Evolutionary conservation across 352 stramenopile genomes (phyloP).

Genomic region (Phytophthora lateralis): DNA sequence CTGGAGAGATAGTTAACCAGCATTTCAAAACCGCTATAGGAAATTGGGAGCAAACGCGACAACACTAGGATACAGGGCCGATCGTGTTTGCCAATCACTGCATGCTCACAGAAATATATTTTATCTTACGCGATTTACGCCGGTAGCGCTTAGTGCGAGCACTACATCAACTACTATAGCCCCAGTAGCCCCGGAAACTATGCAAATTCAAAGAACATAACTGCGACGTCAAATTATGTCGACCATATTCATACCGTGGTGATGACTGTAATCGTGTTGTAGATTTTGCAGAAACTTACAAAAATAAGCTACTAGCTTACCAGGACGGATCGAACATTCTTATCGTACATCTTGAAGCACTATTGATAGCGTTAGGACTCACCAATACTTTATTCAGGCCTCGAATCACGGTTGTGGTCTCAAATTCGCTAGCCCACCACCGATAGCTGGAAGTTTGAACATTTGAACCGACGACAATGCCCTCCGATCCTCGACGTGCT

Average conservation of each 20-base stretch:
- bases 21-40: too few relatives aligned
- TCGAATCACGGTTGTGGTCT: background rate
- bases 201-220: too few relatives aligned
- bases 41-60: too few relatives aligned
- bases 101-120: too few relatives aligned
- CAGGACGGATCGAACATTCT: background rate
- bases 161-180: background rate
- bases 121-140: too few relatives aligned
- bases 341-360: background rate
- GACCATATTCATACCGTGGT: background rate
- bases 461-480: constrained; percentile 12
- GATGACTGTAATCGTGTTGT: too few relatives aligned
- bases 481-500: constrained; percentile 9
- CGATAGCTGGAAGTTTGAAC: background rate
- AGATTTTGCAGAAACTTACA: background rate
- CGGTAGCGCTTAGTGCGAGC: too few relatives aligned
- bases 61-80: too few relatives aligned
- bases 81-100: too few relatives aligned
- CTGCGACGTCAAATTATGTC: background rate
- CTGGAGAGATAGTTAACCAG: too few relatives aligned
- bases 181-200: too few relatives aligned
- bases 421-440: background rate
- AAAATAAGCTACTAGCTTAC: constrained; percentile 7
- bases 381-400: background rate
- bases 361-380: constrained; percentile 20